Evolutionary conservation across 352 stramenopile species (phyloP), one percentile per base, ranked within the genome.

Genomic region (Phytophthora pluvialis): DNA sequence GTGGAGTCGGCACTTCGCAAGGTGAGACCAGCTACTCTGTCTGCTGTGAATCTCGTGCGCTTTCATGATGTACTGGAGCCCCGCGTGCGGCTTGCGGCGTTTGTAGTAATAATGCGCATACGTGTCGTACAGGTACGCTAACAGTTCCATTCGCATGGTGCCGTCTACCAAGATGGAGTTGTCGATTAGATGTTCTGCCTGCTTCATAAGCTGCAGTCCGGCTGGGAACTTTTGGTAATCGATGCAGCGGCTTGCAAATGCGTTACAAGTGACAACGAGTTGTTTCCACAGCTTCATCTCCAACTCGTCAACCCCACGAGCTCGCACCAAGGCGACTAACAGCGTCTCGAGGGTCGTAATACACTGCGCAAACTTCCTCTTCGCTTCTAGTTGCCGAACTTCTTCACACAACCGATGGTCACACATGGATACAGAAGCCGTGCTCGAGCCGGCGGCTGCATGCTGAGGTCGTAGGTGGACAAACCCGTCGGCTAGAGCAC

Each of bases 31-130:
- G 47, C 90, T 89, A 49, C 68, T 78, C 31, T 88, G 74, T 56
- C 73, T 83, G 21, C 65, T 73, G 72, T 97, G 90, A 31, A 93
- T 89, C 39, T 88, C 85, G 52, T 96, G 88, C 0, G 92, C 90
- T 60, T 92, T 94, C 58, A 86, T 61, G 33, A 94, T 82, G 60
- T 95, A 97, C 58, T 94, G 79, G 5, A 97, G 69, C 6, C 88
- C 89, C 2, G 92, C 92, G 51, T 89, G 78, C 10, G 78, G 72
- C 60, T 97, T 98, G 12, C 77, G 78, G 5, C 92, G 78, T 21
- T 73, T 77, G 60, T 94, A 96, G 73, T 97, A 98, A 62, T 97
- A 98, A 55, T 97, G 89, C 0, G 88, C 90, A 54, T 97, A 96
- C 2, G 80, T 90, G 68, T 97, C 89, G 56, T 90, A 88, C 12